Evolutionary conservation across 441 rosid species (phyloP), one percentile per base, ranked within the genome.

Genomic region (Codiaeum variegatum): DNA sequence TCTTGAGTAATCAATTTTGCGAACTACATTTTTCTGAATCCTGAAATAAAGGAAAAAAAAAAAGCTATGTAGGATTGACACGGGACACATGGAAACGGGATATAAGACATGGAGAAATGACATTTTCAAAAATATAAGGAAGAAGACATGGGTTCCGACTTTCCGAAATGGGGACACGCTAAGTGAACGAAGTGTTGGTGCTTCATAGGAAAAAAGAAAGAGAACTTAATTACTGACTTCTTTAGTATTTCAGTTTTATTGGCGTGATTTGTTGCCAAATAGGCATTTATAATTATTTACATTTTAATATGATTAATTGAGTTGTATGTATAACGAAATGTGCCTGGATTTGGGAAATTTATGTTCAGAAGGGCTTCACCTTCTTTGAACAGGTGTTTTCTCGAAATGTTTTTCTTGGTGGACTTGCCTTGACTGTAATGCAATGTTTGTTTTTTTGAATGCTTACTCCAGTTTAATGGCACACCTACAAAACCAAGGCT

Each of bases 401-500:
- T 24, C 64, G 56, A 26, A 58, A 26, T 56, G 10, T 5, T 18
- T 61, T 71, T 70, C 47, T 21, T 52, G 52, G 18, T 40, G 12
- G 51, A 31, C 52, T 28, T 40, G 26, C 62, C 64, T n/a, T 64
- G 19, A 44, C 24, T 9, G 8, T 55, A 1, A 15, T 9, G 8
- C 38, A 1, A 15, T 16, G 6, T 12, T 69, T 4, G 9, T 21
- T 31, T 16, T 44, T 71, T 47, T 12, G 62, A 47, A 61, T 76
- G 64, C 28, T 71, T 71, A 67, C n/a, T 46, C 49, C 83, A 94
- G 98, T 94, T 86, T 67, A 92, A 85, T 52, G 98, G 98, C 77
- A 88, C 93, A 46, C 77, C 85, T 16, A 71, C 74, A 58, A 90
- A 84, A 47, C 97, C 97, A 56, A 83, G 98, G 81, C 88, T 92